These are phyloP conservation scores for Globisporangium irregulare DNA, from an alignment of 352 stramenopile species.

Conservation along the genomic window DNA sequence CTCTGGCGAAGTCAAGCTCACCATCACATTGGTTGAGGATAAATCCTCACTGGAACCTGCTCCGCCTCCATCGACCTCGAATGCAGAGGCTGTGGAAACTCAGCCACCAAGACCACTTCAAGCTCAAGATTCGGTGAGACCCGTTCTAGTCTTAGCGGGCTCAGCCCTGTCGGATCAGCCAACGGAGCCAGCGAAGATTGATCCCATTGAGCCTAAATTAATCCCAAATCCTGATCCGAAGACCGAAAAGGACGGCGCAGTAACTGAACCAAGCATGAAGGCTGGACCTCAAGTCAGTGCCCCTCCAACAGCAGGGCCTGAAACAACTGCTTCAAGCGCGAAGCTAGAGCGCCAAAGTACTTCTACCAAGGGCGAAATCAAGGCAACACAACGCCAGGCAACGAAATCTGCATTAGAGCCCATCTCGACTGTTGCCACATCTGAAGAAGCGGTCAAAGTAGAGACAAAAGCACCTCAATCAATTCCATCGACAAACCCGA, in stretches of 20 bases:
- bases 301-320: neutral
- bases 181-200: neutral
- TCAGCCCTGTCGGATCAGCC: neutral
- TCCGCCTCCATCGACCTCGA: neutral
- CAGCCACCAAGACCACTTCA: neutral
- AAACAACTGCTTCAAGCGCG: too few species aligned
- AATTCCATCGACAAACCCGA: neutral
- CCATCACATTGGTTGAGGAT: constrained; percentile 35
- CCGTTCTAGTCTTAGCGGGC: too few species aligned
- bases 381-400: neutral
- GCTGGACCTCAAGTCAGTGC: neutral
- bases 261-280: neutral
- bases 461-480: neutral
- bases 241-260: neutral
- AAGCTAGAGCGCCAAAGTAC: neutral
- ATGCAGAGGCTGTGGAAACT: neutral
- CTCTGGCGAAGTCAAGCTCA: constrained; percentile 38
- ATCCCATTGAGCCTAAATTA: neutral
- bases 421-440: neutral
- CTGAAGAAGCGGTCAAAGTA: neutral
- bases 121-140: neutral
- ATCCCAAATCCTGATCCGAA: neutral
- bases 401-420: neutral
- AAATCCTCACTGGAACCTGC: neutral
- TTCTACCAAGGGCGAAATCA: neutral